These are phyloP conservation scores for Cercophora scortea DNA, from an alignment of 495 filamentous ascomycete genomes.

Conservation along the genomic window DNA sequence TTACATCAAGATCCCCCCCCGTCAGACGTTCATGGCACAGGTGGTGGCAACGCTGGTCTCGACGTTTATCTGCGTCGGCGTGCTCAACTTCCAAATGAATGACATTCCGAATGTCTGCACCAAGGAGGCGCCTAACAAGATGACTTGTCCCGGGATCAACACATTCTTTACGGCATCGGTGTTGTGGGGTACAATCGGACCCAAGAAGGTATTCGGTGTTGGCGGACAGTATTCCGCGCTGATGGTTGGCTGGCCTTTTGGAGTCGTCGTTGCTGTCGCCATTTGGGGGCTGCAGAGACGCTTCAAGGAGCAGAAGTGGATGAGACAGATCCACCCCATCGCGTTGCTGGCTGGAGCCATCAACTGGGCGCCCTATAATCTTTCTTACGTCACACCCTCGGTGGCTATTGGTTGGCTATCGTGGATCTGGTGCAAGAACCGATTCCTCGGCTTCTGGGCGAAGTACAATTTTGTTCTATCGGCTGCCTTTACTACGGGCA, in stretches of 20 bases:
- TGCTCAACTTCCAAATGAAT: slow-evolving; percentile 34
- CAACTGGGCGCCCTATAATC: slow-evolving; percentile 27
- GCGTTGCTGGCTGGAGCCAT: slow-evolving; percentile 24
- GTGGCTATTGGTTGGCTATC: slow-evolving; percentile 27
- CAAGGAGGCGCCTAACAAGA: slow-evolving; percentile 22
- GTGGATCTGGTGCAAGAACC: slow-evolving; percentile 32
- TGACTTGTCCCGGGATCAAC: slow-evolving; percentile 30
- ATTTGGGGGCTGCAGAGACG: slow-evolving; percentile 15
- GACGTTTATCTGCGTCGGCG: slow-evolving; percentile 24
- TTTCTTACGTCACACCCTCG: slow-evolving; percentile 25
- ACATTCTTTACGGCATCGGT: slow-evolving; percentile 34
- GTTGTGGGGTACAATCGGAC: slow-evolving; percentile 34
- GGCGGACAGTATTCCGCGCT: slow-evolving; percentile 28
- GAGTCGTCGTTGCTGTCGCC: slow-evolving; percentile 19
- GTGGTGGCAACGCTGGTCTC: slow-evolving; percentile 26
- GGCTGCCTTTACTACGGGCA: slow-evolving; percentile 25
- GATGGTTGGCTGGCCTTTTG: slow-evolving; percentile 28
- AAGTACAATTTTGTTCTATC: slow-evolving; percentile 28
- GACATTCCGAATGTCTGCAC: slow-evolving; percentile 30
- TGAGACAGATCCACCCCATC: slow-evolving; percentile 28
- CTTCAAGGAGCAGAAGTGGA: slow-evolving; percentile 17
- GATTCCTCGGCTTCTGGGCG: slow-evolving; percentile 15
- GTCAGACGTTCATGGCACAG: slow-evolving; percentile 30
- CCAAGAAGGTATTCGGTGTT: slow-evolving; percentile 28
- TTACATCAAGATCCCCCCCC: slow-evolving; percentile 34